phyloP scores from a whole-genome alignment of 176 grass and related monocot species.

The Cymbopogon citratus region DNA sequence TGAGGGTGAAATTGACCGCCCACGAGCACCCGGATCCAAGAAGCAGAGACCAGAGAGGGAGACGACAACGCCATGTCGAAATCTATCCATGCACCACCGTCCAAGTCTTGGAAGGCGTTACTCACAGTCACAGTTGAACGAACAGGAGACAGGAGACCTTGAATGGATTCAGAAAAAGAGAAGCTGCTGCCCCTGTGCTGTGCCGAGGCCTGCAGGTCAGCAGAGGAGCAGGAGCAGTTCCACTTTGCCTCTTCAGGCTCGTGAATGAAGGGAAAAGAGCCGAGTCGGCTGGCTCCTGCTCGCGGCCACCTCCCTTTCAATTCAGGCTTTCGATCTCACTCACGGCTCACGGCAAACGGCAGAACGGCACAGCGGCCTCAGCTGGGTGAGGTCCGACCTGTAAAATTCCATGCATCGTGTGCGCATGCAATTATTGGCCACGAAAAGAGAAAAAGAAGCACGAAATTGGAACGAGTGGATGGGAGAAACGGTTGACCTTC shows the following conservation, averaged over 20 bases:
- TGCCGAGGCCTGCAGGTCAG: neutral
- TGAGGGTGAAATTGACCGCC: neutral
- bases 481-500: constrained; percentile 25
- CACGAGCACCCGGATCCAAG: neutral
- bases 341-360: neutral
- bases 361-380: neutral
- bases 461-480: neutral
- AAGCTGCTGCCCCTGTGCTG: neutral
- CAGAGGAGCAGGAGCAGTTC: constrained; percentile 20
- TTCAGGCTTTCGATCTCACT: neutral
- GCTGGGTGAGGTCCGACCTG: constrained; percentile 2
- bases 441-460: neutral
- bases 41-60: neutral
- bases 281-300: neutral
- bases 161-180: neutral
- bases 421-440: constrained; percentile 27
- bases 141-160: neutral
- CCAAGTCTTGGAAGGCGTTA: constrained; percentile 12
- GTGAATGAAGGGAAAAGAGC: neutral
- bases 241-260: constrained; percentile 30
- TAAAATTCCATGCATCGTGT: neutral
- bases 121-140: no score
- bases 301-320: neutral
- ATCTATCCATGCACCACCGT: neutral
- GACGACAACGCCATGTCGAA: neutral